Conservation (phyloP, 2,329 filamentous ascomycete genomes). For the Phaeoacremonium minimum region DNA sequence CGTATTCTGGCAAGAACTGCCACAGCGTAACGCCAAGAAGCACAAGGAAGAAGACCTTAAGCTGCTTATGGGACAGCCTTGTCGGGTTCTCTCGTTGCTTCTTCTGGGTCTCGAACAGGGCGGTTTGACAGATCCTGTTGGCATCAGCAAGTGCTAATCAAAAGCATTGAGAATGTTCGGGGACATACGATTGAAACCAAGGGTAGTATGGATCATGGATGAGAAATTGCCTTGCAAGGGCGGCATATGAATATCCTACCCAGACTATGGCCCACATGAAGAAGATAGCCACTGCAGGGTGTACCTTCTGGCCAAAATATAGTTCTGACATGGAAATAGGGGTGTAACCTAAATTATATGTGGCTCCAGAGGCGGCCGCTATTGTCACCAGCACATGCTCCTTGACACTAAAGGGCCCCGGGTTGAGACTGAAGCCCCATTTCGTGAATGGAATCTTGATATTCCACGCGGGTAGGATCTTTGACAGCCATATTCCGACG, state of each 20-base stretch:
- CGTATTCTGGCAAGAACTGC: conserved; percentile 59
- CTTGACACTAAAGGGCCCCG: conserved; percentile 52
- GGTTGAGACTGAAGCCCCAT: conserved; percentile 48
- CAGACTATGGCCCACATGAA: conserved; percentile 58
- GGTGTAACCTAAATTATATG: conserved; percentile 44
- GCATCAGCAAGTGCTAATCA: not conserved
- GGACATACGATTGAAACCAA: conserved; percentile 32
- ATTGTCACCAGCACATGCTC: conserved; percentile 55
- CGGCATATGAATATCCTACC: conserved; percentile 55
- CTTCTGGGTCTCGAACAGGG: conserved; percentile 53
- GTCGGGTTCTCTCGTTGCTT: conserved; percentile 47
- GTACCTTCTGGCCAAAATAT: conserved; percentile 48
- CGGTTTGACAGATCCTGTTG: conserved; percentile 42
- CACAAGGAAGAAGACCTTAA: conserved; percentile 50
- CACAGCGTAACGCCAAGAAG: conserved; percentile 50
- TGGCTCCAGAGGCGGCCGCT: conserved; percentile 47
- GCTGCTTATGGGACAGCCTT: conserved; percentile 44
- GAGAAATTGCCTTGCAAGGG: conserved; percentile 51
- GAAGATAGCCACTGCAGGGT: conserved; percentile 50
- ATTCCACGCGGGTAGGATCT: conserved; percentile 40
- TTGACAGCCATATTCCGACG: conserved; percentile 46
- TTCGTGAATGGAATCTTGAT: conserved; percentile 41
- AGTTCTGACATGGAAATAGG: conserved; percentile 52
- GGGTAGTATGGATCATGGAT: conserved; percentile 54
- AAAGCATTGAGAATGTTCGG: not conserved